These are phyloP conservation scores for Ustulina deusta DNA, from an alignment of 2,329 filamentous ascomycete genomes.

Conservation along the genomic window DNA sequence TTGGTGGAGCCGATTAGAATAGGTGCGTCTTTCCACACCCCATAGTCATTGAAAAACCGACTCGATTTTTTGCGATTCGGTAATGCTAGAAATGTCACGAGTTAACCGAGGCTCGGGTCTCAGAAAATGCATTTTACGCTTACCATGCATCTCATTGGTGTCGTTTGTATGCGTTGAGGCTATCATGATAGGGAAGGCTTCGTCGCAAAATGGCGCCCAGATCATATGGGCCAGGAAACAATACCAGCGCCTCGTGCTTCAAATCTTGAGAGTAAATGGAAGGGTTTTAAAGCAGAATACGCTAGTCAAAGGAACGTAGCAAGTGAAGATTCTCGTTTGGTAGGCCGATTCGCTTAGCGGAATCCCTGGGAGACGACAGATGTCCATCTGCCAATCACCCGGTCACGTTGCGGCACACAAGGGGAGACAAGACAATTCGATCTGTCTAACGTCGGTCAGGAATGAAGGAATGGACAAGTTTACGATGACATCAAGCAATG, in stretches of 20 bases:
- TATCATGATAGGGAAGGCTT: conserved; percentile 41
- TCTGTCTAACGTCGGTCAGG: conserved; percentile 37
- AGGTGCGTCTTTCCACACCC: conserved; percentile 78
- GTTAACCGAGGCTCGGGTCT: conserved; percentile 12
- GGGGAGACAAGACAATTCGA: conserved; percentile 38
- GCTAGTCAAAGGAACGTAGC: conserved; percentile 17
- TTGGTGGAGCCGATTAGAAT: conserved; percentile 76
- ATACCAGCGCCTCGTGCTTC: not conserved
- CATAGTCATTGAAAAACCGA: conserved; percentile 67
- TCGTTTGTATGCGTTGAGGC: conserved; percentile 43
- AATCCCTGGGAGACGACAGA: conserved; percentile 22
- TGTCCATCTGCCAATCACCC: conserved; percentile 44
- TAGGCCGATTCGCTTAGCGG: conserved; percentile 23
- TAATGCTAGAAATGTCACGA: conserved; percentile 32
- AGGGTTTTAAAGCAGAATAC: conserved; percentile 23
- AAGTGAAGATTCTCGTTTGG: conserved; percentile 27
- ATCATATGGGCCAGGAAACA: not conserved
- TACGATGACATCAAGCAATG: conserved; percentile 17
- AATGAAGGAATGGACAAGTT: conserved; percentile 28
- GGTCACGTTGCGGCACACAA: conserved; percentile 38
- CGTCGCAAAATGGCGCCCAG: conserved; percentile 2
- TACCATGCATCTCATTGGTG: conserved; percentile 47
- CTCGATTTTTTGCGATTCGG: conserved; percentile 46
- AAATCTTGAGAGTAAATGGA: not conserved
- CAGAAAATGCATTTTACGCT: conserved; percentile 21